A percentile compares a stretch with the other conserved stretches of the same genome.
phyloP scores from a whole-genome alignment of 176 grass and related monocot genomes.

The Avena eriantha region DNA sequence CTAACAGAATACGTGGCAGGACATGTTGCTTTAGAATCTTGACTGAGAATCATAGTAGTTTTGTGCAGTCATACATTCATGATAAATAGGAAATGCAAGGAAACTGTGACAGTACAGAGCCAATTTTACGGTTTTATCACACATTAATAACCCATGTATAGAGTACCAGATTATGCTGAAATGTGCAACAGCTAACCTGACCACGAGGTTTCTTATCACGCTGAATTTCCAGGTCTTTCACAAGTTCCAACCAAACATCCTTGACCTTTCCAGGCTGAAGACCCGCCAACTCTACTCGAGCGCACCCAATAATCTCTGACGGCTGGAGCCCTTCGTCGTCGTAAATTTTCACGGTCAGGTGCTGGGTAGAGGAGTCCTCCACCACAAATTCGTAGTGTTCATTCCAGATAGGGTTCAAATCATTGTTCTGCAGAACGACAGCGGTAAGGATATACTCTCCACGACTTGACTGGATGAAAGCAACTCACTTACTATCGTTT shows the following conservation, averaged over 20 bases:
- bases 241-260: slow-evolving; percentile 88
- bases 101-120: not conserved
- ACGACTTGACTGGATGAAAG: slow-evolving; percentile 36
- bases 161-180: not conserved
- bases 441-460: slow-evolving; percentile 43
- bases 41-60: not conserved
- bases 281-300: slow-evolving; percentile 70
- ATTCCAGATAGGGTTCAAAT: slow-evolving; percentile 98
- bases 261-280: slow-evolving; percentile 92
- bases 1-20: slow-evolving; percentile 1
- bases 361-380: slow-evolving; percentile 91
- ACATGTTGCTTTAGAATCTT: not conserved
- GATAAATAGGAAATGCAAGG: slow-evolving; percentile 1
- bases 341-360: slow-evolving; percentile 82
- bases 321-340: slow-evolving; percentile 92
- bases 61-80: slow-evolving; percentile 19
- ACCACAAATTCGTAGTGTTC: slow-evolving; percentile 95
- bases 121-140: slow-evolving; percentile 4
- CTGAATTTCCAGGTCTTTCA: slow-evolving; percentile 92
- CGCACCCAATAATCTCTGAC: slow-evolving; percentile 84
- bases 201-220: slow-evolving; percentile 84
- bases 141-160: slow-evolving; percentile 24
- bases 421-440: slow-evolving; percentile 78
- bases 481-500: slow-evolving; percentile 84
- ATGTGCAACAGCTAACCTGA: slow-evolving; percentile 61